Evolutionary conservation across 768 basidiomycete species (phyloP), one percentile per base, ranked within the genome.

Genomic region (Mycena filopes): DNA sequence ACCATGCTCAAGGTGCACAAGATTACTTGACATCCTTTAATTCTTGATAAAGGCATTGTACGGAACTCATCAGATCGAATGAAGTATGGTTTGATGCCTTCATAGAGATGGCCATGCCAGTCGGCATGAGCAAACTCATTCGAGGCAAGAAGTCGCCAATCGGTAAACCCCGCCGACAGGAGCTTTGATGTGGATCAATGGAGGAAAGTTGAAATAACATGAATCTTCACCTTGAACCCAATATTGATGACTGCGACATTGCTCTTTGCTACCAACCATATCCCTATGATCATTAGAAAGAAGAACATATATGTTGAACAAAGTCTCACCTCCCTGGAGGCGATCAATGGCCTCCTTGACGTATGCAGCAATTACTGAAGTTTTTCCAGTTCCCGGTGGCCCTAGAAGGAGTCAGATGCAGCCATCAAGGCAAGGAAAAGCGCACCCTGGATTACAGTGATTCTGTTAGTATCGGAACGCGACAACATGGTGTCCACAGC

Each of bases 191-290:
- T 1, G 33, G 10, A 55, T 59, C 1, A 54, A 26, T 15, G 33
- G 15, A 20, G 28, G 2, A 20, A 21, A 16, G 33, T 21, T n/a
- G 16, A 16, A 43, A 15, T n/a, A 0, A 25, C 28, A 31, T 29
- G 18, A 10, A 15, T 4, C 42, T 47, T 21, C 23, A 60, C 68
- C 53, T 69, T 69, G 25, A 59, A 15, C 20, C 92, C 93, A 78
- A 95, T 94, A 69, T 95, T 95, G 76, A 93, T 94, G 23, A 95
- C 94, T 49, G 92, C 94, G 51, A 95, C 87, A 80, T 95, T 95
- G 20, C 90, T 91, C 72, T 95, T 91, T 36, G 94, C 92, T 72
- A 93, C 80, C 7, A 95, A 85, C 91, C 92, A 95, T 15, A 94
- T 87, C 0, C 90, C 88, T 66, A 73, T 68, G 50, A 40, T 4